These are phyloP conservation scores for Aspergillus sergii DNA, from an alignment of 2,329 filamentous ascomycete species.

Conservation along the genomic window DNA sequence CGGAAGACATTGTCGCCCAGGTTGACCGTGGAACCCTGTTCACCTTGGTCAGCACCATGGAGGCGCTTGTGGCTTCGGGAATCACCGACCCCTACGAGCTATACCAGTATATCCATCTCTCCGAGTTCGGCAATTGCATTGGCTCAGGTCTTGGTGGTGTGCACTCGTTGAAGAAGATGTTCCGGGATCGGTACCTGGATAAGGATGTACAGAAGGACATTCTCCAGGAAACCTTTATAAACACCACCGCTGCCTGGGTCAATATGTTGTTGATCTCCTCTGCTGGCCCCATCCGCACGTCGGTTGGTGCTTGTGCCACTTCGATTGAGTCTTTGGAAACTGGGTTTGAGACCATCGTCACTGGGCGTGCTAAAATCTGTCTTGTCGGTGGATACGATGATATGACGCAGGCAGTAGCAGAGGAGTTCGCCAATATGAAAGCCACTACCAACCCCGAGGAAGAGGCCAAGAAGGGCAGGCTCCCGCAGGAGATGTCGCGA, in stretches of 20 bases:
- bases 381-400: conserved; percentile 99
- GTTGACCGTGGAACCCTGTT: conserved; percentile 96
- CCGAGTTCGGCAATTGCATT: conserved; percentile 96
- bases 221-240: conserved; percentile 99
- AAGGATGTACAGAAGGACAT: conserved; percentile 98
- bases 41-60: conserved; percentile 89
- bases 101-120: conserved; percentile 99
- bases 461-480: conserved; percentile 92
- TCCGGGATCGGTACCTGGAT: conserved; percentile 95
- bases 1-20: conserved; percentile 95
- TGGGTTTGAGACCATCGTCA: conserved; percentile 96
- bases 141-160: conserved; percentile 98
- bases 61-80: conserved; percentile 87
- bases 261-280: conserved; percentile 98
- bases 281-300: conserved; percentile 97
- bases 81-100: conserved; percentile 99
- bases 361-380: conserved; percentile 96
- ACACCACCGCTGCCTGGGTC: conserved; percentile 99
- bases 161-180: conserved; percentile 91
- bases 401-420: conserved; percentile 98
- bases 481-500: conserved; percentile 95
- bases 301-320: conserved; percentile 95
- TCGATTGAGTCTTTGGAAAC: conserved; percentile 97
- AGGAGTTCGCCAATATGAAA: conserved; percentile 99
- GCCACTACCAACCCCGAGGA: conserved; percentile 97